Evolutionary conservation across 257 asterid genomes (phyloP).

Genomic region (Ballota nigra): DNA sequence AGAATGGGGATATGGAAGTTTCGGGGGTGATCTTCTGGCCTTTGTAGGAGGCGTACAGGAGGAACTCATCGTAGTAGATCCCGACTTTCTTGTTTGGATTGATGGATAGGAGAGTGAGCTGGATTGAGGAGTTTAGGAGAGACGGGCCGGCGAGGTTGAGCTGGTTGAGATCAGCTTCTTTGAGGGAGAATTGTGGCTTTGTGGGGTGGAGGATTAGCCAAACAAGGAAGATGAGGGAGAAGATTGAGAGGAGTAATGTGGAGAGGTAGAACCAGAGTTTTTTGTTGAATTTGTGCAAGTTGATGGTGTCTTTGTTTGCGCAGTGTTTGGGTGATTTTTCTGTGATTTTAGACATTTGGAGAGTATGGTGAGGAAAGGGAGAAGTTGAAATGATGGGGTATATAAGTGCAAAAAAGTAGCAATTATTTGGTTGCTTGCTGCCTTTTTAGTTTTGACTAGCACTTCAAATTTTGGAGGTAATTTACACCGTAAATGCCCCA

Average conservation of each 20-base stretch:
- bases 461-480: slow-evolving; percentile 25
- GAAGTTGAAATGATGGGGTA: slow-evolving; percentile 27
- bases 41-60: slow-evolving; percentile 64
- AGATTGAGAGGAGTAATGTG: slow-evolving; percentile 59
- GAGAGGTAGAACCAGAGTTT: slow-evolving; percentile 46
- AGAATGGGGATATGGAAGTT: slow-evolving; percentile 63
- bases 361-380: slow-evolving; percentile 14
- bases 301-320: slow-evolving; percentile 47
- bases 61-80: slow-evolving; percentile 67
- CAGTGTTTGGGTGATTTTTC: slow-evolving; percentile 88
- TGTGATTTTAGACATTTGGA: slow-evolving; percentile 65
- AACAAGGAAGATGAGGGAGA: slow-evolving; percentile 61
- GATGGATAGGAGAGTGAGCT: slow-evolving; percentile 55
- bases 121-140: slow-evolving; percentile 76
- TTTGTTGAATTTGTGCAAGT: slow-evolving; percentile 42
- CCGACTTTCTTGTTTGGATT: slow-evolving; percentile 86
- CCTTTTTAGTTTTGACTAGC: slow-evolving; percentile 39
- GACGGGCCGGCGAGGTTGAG: slow-evolving; percentile 61
- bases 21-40: slow-evolving; percentile 66
- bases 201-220: slow-evolving; percentile 77
- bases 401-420: slow-evolving; percentile 39
- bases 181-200: slow-evolving; percentile 70
- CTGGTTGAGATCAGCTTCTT: slow-evolving; percentile 60
- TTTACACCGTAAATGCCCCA: background rate
- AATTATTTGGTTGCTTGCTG: slow-evolving; percentile 35